phyloP scores from a whole-genome alignment of 78 protist species.

The Pigoraptor vietnamica region DNA sequence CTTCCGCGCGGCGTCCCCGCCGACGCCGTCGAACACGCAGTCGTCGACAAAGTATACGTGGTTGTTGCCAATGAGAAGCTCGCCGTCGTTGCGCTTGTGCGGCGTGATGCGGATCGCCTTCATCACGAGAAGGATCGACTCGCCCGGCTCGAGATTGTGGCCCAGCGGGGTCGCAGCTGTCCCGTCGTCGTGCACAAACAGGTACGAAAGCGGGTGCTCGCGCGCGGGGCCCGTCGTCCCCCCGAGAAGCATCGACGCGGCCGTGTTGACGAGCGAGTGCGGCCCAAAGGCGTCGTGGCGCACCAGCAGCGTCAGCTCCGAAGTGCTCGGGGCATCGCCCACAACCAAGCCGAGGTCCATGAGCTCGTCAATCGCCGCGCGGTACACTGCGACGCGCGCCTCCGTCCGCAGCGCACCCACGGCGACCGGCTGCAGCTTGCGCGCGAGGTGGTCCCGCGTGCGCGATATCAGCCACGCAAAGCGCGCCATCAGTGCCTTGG shows the following conservation, averaged over 20 bases:
- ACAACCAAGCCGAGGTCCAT: background rate
- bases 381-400: background rate
- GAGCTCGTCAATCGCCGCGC: background rate
- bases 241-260: background rate
- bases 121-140: background rate
- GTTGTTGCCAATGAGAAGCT: background rate
- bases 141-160: background rate
- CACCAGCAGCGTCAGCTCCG: background rate
- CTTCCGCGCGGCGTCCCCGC: background rate
- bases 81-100: background rate
- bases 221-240: background rate
- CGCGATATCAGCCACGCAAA: background rate
- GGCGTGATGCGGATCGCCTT: conserved; percentile 7
- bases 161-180: background rate
- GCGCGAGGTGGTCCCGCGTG: background rate
- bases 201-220: background rate
- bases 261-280: background rate
- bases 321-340: background rate
- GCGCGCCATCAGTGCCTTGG: background rate
- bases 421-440: background rate
- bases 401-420: background rate
- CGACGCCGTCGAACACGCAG: background rate
- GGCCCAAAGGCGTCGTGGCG: background rate
- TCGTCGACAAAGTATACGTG: conserved; percentile 2
- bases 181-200: background rate